phyloP scores from a whole-genome alignment of 2,329 filamentous ascomycete species.

The Fusarium globosum region DNA sequence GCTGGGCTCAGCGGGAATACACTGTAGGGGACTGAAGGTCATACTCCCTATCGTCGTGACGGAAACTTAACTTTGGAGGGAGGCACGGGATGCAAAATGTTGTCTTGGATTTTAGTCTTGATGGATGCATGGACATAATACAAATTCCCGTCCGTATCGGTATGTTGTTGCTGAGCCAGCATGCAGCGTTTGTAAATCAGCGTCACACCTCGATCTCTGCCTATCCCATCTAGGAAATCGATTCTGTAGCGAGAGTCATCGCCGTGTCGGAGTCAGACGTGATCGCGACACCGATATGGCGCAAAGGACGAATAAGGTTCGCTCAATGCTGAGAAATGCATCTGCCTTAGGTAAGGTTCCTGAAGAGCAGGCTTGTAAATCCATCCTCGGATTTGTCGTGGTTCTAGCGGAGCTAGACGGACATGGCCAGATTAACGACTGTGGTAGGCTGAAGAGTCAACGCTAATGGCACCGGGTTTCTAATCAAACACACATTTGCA shows the following conservation, averaged over 20 bases:
- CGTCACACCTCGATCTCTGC: conserved; percentile 21
- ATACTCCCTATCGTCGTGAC: conserved; percentile 38
- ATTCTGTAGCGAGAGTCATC: conserved; percentile 32
- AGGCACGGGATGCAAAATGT: conserved; percentile 34
- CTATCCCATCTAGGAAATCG: conserved; percentile 18
- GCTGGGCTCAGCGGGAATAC: conserved; percentile 1
- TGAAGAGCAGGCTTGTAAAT: conserved; percentile 33
- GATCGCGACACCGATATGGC: conserved; percentile 30
- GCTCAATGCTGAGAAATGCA: conserved; percentile 37
- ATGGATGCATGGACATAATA: conserved; percentile 23
- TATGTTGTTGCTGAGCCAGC: conserved; percentile 9
- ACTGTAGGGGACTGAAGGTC: conserved; percentile 13
- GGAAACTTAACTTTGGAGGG: conserved; percentile 14
- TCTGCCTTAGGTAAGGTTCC: conserved; percentile 20
- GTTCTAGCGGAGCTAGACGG: conserved; percentile 28
- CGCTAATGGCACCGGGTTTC: conserved; percentile 32
- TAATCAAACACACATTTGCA: conserved; percentile 33
- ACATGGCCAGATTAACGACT: conserved; percentile 18
- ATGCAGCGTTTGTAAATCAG: conserved; percentile 9
- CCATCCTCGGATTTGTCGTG: conserved; percentile 30
- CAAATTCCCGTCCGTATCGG: neutral
- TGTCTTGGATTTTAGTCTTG: conserved; percentile 26
- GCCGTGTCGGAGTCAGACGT: conserved; percentile 20
- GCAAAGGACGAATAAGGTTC: conserved; percentile 33
- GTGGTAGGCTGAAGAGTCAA: conserved; percentile 24